These are phyloP conservation scores for Fulvia fulva DNA, from an alignment of 2,329 filamentous ascomycete species.

Conservation along the genomic window DNA sequence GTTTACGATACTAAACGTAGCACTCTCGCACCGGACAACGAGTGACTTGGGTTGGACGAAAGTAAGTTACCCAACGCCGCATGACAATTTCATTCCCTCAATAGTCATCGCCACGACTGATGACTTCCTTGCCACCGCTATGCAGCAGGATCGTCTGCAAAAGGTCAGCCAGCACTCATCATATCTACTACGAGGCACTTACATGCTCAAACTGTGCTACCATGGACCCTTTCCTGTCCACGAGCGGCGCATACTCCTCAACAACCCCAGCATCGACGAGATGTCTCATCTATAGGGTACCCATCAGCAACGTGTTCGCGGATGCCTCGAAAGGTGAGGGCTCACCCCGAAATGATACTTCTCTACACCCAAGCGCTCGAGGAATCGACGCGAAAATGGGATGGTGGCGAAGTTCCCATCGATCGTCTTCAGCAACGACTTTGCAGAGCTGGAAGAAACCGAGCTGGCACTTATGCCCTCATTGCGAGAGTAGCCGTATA, in stretches of 20 bases:
- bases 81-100: not conserved
- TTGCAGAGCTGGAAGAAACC: conserved; percentile 74
- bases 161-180: not conserved
- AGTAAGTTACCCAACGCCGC: no score
- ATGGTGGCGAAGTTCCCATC: conserved; percentile 95
- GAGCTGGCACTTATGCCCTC: conserved; percentile 70
- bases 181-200: conserved; percentile 40
- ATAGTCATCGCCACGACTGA: conserved; percentile 13
- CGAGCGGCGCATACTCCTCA: conserved; percentile 82
- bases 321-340: not conserved
- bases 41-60: no score
- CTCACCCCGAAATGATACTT: conserved; percentile 75
- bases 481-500: conserved; percentile 80
- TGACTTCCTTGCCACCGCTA: conserved; percentile 8
- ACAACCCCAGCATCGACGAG: conserved; percentile 79
- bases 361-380: conserved; percentile 89
- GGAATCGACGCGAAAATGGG: conserved; percentile 83
- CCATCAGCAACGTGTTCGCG: not conserved
- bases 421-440: conserved; percentile 80
- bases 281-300: conserved; percentile 61
- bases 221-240: conserved; percentile 90
- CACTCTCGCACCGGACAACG: no score
- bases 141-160: conserved; percentile 10
- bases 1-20: no score
- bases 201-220: conserved; percentile 94